Conservation (phyloP, 164 flowering plant genomes). For the Tetrastigma voinierianum region DNA sequence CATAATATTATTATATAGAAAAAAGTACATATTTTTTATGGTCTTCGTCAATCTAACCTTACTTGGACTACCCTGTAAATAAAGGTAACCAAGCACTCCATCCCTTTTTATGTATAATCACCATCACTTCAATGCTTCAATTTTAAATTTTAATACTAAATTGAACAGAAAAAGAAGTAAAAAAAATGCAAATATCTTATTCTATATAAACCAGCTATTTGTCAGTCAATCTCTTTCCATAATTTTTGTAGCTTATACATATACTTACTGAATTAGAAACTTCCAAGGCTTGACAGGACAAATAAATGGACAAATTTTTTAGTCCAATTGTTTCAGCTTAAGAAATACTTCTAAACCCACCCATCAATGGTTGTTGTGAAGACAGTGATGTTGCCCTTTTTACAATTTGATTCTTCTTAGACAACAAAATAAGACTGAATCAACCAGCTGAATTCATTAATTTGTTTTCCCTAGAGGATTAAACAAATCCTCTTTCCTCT, state of each 20-base stretch:
- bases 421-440: background rate
- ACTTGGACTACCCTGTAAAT: background rate
- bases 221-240: too few relatives aligned
- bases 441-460: background rate
- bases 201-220: too few relatives aligned
- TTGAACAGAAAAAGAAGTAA: background rate
- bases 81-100: background rate
- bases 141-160: constrained; percentile 1
- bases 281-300: too few relatives aligned
- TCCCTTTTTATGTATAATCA: background rate
- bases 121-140: background rate
- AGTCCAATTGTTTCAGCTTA: background rate
- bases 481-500: too few relatives aligned
- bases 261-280: too few relatives aligned
- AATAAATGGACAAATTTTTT: too few relatives aligned
- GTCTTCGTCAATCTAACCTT: background rate
- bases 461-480: background rate
- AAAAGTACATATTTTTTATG: background rate
- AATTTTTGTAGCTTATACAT: too few relatives aligned
- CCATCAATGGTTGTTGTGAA: background rate
- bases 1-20: too few relatives aligned
- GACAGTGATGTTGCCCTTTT: background rate
- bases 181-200: background rate
- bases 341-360: background rate
- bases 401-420: background rate